phyloP scores from a whole-genome alignment of 495 filamentous ascomycete genomes.

The Daldinia bambusicola region DNA sequence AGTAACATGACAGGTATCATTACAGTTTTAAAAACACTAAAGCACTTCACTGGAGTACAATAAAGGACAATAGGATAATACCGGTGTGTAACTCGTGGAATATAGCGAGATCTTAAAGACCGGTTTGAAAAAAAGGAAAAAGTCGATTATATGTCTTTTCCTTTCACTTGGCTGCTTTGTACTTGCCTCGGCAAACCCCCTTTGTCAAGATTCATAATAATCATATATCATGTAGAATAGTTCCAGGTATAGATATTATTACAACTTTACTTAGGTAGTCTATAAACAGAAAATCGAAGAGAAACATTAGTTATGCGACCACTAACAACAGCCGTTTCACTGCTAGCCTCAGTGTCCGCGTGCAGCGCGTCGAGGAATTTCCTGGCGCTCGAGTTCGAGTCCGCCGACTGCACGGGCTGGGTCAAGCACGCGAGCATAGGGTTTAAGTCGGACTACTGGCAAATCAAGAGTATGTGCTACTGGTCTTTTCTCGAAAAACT shows the following conservation, averaged over 20 bases:
- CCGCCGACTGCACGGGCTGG: conserved; percentile 28
- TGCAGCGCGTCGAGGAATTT: conserved; percentile 22
- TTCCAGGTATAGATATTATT: no score
- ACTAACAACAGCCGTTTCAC: background rate
- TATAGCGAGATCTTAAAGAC: background rate
- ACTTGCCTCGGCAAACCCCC: background rate
- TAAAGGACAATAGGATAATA: background rate
- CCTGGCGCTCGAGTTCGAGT: conserved; percentile 29
- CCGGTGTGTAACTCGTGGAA: background rate
- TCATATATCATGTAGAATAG: no score
- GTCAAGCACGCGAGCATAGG: conserved; percentile 26
- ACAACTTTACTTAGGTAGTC: no score
- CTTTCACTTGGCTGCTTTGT: background rate
- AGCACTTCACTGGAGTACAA: background rate
- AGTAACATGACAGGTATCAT: no score
- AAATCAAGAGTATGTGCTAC: conserved; percentile 39
- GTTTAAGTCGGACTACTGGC: conserved; percentile 29
- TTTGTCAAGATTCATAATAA: no score
- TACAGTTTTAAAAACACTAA: no score
- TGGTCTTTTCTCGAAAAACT: no score
- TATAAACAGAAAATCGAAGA: background rate
- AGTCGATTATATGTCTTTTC: background rate
- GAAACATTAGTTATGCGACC: conserved; percentile 10
- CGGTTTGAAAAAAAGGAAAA: background rate
- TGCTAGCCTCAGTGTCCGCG: conserved; percentile 12